Conservation (phyloP, 148 eudicot genomes). For the Fallopia convolvulus region DNA sequence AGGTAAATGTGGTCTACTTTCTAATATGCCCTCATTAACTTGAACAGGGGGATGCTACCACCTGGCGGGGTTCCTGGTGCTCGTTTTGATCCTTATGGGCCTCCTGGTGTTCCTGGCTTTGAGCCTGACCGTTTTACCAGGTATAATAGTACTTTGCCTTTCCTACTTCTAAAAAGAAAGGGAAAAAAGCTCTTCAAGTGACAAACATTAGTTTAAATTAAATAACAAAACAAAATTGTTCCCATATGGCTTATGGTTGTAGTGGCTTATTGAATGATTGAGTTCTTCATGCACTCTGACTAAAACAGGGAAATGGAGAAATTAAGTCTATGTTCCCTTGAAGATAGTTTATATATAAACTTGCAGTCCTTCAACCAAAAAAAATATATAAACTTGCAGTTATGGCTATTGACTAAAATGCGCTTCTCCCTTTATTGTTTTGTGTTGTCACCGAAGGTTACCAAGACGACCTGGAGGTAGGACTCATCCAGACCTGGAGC, state of each 20-base stretch:
- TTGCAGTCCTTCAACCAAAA: no score
- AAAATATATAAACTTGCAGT: neutral
- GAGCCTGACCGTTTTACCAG: constrained; percentile 69
- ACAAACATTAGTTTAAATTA: no score
- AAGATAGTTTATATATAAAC: neutral
- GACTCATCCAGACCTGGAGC: constrained; percentile 76
- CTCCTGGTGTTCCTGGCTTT: constrained; percentile 87
- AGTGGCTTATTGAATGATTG: neutral
- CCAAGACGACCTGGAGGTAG: constrained; percentile 60
- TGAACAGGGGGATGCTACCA: constrained; percentile 66
- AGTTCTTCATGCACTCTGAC: neutral
- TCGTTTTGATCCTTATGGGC: constrained; percentile 90
- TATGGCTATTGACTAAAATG: neutral
- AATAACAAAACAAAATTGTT: neutral
- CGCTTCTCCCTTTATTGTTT: neutral
- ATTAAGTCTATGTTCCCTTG: neutral
- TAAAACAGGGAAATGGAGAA: neutral
- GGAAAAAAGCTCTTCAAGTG: no score
- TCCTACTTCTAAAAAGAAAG: neutral
- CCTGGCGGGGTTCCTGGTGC: constrained; percentile 75
- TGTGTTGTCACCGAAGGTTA: constrained; percentile 24
- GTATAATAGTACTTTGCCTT: constrained; percentile 20
- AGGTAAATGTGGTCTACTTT: neutral
- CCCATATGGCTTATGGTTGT: neutral
- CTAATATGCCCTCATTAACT: constrained; percentile 3